Conservation (phyloP, 78 protist genomes). For the Neovahlkampfia damariscottae region DNA sequence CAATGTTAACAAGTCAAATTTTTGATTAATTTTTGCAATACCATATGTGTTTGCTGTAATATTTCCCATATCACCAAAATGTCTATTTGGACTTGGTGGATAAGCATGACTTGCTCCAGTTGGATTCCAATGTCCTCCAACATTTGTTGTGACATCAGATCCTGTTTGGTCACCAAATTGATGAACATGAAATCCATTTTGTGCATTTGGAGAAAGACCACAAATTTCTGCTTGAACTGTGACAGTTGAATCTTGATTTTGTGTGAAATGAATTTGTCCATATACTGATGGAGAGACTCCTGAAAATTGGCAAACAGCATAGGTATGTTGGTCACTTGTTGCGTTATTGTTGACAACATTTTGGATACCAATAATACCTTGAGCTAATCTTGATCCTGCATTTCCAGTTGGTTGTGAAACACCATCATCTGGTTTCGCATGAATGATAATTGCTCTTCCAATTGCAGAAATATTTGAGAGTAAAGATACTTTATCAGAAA, state of each 20-base stretch:
- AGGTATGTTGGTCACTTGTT: too few species aligned
- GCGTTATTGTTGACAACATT: too few species aligned
- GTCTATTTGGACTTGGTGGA: not conserved
- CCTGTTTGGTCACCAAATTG: not conserved
- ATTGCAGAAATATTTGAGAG: too few species aligned
- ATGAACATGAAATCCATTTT: not conserved
- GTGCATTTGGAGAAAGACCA: not conserved
- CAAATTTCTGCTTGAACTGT: not conserved
- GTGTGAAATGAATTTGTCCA: too few species aligned
- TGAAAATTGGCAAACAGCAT: too few species aligned
- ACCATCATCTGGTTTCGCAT: constrained; percentile 2
- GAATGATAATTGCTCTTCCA: not conserved
- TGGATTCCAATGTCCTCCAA: not conserved
- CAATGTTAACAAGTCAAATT: not conserved
- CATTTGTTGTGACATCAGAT: not conserved
- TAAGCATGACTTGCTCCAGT: not conserved
- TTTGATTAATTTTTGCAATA: not conserved
- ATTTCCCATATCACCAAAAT: not conserved
- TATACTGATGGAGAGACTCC: too few species aligned
- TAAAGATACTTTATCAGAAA: too few species aligned
- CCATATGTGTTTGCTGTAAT: not conserved
- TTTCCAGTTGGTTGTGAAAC: not conserved
- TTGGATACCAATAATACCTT: not conserved
- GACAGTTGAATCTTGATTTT: too few species aligned
- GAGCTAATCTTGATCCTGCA: not conserved